These are phyloP conservation scores for Xenoacremonium recifei DNA, from an alignment of 2,329 filamentous ascomycete genomes.

Conservation along the genomic window DNA sequence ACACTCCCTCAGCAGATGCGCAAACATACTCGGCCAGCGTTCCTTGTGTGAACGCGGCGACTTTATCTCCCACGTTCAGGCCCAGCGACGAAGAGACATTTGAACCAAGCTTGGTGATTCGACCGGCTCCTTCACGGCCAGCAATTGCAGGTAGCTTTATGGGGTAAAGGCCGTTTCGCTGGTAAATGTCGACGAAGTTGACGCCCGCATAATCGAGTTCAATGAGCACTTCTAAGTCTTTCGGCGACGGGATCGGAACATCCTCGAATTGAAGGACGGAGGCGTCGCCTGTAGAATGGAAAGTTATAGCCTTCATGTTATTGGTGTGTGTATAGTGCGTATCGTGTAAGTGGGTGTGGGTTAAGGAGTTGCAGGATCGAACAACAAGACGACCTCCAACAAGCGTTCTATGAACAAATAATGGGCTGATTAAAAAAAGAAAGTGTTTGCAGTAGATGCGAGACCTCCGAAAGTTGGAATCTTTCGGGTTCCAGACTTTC, in stretches of 20 bases:
- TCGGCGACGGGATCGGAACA: background rate
- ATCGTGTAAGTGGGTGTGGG: too few species aligned
- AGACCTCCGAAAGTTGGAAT: too few species aligned
- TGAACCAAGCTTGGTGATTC: background rate
- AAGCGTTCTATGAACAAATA: too few species aligned
- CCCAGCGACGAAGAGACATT: background rate
- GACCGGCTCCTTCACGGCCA: constrained; percentile 1
- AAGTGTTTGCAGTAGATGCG: too few species aligned
- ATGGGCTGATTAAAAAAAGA: too few species aligned
- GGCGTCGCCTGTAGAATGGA: constrained; percentile 1
- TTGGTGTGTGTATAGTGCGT: too few species aligned
- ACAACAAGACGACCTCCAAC: too few species aligned
- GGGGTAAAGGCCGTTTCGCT: background rate
- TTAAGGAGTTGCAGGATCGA: too few species aligned
- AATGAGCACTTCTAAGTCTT: constrained; percentile 1
- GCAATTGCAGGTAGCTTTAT: constrained; percentile 1
- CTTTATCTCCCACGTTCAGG: background rate
- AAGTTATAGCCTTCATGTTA: constrained; percentile 1
- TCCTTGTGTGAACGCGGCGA: constrained; percentile 2
- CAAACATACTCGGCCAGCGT: constrained; percentile 1
- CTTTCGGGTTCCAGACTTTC: too few species aligned
- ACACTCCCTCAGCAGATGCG: background rate
- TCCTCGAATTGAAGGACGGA: constrained; percentile 2
- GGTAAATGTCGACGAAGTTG: constrained; percentile 5
- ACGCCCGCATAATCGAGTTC: constrained; percentile 3